Evolutionary conservation across 2,329 filamentous ascomycete species (phyloP).

Genomic region (Rosellinia necatrix): DNA sequence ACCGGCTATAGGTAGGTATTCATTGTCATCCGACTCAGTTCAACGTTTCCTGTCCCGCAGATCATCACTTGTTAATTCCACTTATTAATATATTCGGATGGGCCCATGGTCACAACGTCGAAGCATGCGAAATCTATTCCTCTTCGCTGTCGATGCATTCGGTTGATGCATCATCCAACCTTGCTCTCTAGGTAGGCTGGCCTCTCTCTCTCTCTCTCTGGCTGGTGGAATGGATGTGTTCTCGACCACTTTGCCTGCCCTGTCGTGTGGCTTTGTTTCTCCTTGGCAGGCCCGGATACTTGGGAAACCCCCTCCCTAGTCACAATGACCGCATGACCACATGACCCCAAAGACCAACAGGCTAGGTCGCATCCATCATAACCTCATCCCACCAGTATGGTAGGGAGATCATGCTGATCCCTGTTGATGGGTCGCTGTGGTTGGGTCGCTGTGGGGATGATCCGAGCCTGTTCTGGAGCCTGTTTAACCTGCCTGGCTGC

Average conservation of each 20-base stretch:
- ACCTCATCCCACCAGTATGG: constrained; percentile 37
- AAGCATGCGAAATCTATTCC: too few relatives aligned
- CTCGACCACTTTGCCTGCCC: background rate
- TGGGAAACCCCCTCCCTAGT: constrained; percentile 21
- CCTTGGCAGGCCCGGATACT: constrained; percentile 23
- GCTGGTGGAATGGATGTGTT: background rate
- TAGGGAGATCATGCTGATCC: constrained; percentile 36
- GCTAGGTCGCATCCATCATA: constrained; percentile 27
- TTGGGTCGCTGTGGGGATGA: constrained; percentile 34
- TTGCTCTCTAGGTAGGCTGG: too few relatives aligned
- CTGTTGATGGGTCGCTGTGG: constrained; percentile 25
- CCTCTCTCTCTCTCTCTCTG: background rate
- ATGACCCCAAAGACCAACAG: constrained; percentile 23
- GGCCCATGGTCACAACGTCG: too few relatives aligned
- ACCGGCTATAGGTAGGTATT: background rate
- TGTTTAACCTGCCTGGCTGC: constrained; percentile 13
- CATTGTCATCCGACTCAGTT: too few relatives aligned
- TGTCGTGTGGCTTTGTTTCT: constrained; percentile 10
- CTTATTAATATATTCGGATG: too few relatives aligned
- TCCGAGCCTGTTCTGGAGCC: constrained; percentile 25
- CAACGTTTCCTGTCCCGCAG: too few relatives aligned
- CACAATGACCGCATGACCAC: constrained; percentile 21
- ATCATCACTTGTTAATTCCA: too few relatives aligned
- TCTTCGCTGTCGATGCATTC: too few relatives aligned
- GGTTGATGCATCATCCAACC: too few relatives aligned